phyloP scores from a whole-genome alignment of 2,329 filamentous ascomycete genomes.

The Pseudocercospora fuligena region DNA sequence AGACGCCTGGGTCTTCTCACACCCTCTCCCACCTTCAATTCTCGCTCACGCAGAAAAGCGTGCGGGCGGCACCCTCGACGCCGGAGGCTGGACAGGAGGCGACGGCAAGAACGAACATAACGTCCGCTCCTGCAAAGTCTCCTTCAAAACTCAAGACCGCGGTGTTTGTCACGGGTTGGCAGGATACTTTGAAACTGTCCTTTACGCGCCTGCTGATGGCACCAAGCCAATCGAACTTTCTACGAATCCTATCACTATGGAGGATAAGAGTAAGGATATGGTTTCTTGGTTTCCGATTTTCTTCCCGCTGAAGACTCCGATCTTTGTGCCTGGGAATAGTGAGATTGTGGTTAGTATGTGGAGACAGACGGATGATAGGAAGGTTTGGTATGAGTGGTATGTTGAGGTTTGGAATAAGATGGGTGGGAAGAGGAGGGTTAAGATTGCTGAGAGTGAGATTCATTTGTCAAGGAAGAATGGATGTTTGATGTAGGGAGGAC shows the following conservation, averaged over 20 bases:
- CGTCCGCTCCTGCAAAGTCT: slow-evolving; percentile 74
- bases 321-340: slow-evolving; percentile 81
- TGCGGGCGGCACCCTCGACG: slow-evolving; percentile 67
- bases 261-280: slow-evolving; percentile 93
- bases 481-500: slow-evolving; percentile 65
- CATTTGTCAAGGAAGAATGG: slow-evolving; percentile 72
- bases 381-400: slow-evolving; percentile 99
- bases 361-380: slow-evolving; percentile 91
- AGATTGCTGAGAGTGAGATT: slow-evolving; percentile 68
- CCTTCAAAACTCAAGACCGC: slow-evolving; percentile 76
- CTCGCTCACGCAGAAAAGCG: slow-evolving; percentile 62
- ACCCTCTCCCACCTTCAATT: slow-evolving; percentile 68
- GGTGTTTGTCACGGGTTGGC: slow-evolving; percentile 89
- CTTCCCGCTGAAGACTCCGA: slow-evolving; percentile 89
- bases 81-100: slow-evolving; percentile 73
- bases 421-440: slow-evolving; percentile 65
- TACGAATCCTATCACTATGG: slow-evolving; percentile 90
- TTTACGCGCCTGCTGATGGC: slow-evolving; percentile 63
- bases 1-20: slow-evolving; percentile 78
- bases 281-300: slow-evolving; percentile 99
- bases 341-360: slow-evolving; percentile 93
- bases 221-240: slow-evolving; percentile 77
- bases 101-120: slow-evolving; percentile 92
- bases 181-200: slow-evolving; percentile 95
- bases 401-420: slow-evolving; percentile 75